Percentiles rank a stretch among this genome's conserved stretches.
Evolutionary conservation across 1,284 basidiomycete genomes (phyloP).

Genomic region (Pascua guehoae): DNA sequence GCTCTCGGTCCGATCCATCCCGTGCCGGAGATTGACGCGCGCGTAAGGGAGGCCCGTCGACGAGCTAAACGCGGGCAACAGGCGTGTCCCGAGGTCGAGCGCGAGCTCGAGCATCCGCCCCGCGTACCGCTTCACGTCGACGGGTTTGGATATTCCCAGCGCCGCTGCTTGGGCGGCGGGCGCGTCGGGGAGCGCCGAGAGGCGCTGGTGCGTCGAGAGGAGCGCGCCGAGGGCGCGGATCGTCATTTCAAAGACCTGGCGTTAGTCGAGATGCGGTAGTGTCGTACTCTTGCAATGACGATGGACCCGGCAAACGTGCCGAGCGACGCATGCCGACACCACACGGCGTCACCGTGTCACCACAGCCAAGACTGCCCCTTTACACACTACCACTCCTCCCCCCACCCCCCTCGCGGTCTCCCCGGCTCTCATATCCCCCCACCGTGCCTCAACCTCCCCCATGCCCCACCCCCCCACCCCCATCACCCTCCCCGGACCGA

Average conservation of each 20-base stretch:
- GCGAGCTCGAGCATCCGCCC: constrained; percentile 70
- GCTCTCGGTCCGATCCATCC: constrained; percentile 38
- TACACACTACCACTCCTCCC: neutral
- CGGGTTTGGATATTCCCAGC: constrained; percentile 18
- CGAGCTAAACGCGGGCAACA: constrained; percentile 83
- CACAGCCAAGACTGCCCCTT: neutral
- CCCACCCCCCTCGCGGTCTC: neutral
- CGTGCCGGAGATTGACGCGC: constrained; percentile 57
- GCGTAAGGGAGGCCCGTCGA: constrained; percentile 85
- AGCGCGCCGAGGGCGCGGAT: constrained; percentile 85
- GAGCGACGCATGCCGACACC: no score
- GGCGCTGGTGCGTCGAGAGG: constrained; percentile 76
- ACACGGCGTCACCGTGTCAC: neutral
- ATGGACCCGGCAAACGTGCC: no score
- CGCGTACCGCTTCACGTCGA: constrained; percentile 66
- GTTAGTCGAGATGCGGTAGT: neutral
- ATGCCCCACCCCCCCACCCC: neutral
- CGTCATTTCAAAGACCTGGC: constrained; percentile 57
- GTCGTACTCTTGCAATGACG: neutral
- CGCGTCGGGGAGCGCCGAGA: constrained; percentile 51
- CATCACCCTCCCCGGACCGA: constrained; percentile 61
- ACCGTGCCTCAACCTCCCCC: neutral
- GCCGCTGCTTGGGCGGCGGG: constrained; percentile 15
- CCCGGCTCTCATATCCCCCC: neutral
- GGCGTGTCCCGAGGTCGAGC: constrained; percentile 72